Base-by-base conservation (phyloP, 805 yeast genomes). In the Novakomyces olei region DNA sequence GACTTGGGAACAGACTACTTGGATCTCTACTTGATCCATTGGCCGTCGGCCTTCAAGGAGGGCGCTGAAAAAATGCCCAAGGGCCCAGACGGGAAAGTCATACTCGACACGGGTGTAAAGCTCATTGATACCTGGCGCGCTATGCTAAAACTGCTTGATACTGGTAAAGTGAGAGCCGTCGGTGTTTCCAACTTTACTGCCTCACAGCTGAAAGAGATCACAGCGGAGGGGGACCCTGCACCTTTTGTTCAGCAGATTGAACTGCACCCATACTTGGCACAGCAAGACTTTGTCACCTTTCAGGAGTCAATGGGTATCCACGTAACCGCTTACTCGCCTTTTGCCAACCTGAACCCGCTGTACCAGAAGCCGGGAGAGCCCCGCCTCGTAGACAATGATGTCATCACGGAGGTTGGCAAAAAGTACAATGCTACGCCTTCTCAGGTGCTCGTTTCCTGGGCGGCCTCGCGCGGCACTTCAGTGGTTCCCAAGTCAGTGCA, bases 211-310 rank as follows among this genome's bases (percentile, higher is more conserved):
- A 54, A 62, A 37, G 59, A 52, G 32, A 53, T 77, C 37, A 56
- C 74, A 33, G 52, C 51, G 7, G 55, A 54, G 28, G 64, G 62
- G 34, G 63, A 54, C 25, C 49, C 65, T 32, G 62, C 59, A 20
- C 92, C 92, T 4, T 80, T 67, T 8, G 67, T 61, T 27, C 69
- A 72, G 53, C 92, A 79, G 58, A 61, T 76, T 37, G 92, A 79
- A 56, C 53, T 69, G 25, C 91, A 78, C 51, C 80, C 83, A 30
- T 61, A 62, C 39, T 58, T 73, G 36, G 77, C 77, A 29, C 83
- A 76, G 49, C 55, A 50, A 5, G 69, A 69, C 40, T 56, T 77
- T 41, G 44, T 63, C 28, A 60, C 64, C 23, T 72, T 47, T 51
- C 60, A 69, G 50, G 53, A 58, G 34, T 46, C 51, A 22, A 57